phyloP scores from a whole-genome alignment of 352 stramenopile species.

The Globisporangium sylvaticum region DNA sequence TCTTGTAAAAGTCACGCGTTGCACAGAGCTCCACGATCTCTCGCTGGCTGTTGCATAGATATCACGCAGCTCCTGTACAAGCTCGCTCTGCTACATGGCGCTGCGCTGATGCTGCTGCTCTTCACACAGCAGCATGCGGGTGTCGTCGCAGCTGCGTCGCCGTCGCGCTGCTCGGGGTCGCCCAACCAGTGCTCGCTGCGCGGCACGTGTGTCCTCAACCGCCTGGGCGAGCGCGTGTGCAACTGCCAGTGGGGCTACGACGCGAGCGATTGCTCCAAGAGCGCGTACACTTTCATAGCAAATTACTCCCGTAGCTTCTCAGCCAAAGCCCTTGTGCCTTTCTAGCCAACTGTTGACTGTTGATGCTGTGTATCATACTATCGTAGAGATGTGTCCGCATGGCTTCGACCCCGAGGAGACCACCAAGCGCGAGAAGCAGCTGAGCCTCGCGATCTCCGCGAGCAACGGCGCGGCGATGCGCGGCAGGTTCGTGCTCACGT shows the following conservation, averaged over 20 bases:
- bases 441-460: conserved; percentile 35
- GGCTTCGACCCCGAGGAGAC: conserved; percentile 47
- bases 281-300: conserved; percentile 21
- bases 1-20: background rate
- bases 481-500: conserved; percentile 50
- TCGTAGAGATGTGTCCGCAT: conserved; percentile 67
- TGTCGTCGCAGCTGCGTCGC: conserved; percentile 21
- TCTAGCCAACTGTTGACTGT: background rate
- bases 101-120: conserved; percentile 11
- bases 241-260: conserved; percentile 78
- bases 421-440: conserved; percentile 41
- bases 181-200: conserved; percentile 72
- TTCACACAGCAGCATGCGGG: background rate
- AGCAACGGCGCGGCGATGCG: conserved; percentile 18
- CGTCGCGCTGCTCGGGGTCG: conserved; percentile 44
- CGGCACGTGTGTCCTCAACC: conserved; percentile 59
- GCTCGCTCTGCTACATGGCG: background rate
- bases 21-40: background rate
- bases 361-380: background rate
- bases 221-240: conserved; percentile 60
- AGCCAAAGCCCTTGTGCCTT: background rate
- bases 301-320: background rate
- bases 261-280: conserved; percentile 52
- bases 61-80: background rate
- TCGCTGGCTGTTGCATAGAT: background rate